Evolutionary conservation across 495 filamentous ascomycete species (phyloP).

Genomic region (Neurospora discreta): DNA sequence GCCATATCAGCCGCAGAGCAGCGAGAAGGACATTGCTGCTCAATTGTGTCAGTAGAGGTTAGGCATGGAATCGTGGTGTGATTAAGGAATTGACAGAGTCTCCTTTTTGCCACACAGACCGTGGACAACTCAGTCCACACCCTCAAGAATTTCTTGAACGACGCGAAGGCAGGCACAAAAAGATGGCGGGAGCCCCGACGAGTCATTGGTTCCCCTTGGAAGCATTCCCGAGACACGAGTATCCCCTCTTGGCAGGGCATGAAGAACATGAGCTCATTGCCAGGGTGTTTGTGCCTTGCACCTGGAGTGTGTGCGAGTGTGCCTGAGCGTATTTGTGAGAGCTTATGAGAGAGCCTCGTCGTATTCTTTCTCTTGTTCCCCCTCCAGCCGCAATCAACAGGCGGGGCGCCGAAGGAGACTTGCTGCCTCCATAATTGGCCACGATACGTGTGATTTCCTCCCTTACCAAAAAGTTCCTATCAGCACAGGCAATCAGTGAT

Average conservation of each 20-base stretch:
- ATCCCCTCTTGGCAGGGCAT: not conserved
- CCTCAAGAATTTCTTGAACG: not conserved
- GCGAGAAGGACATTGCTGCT: not conserved
- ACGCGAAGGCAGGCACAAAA: not conserved
- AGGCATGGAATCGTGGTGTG: not conserved
- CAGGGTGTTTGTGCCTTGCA: not conserved
- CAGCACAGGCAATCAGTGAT: not conserved
- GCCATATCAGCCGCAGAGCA: slow-evolving; percentile 4
- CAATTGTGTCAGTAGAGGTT: not conserved
- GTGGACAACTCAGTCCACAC: not conserved
- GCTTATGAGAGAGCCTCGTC: not conserved
- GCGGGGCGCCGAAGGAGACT: not conserved
- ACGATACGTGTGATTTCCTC: not conserved
- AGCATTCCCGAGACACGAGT: not conserved
- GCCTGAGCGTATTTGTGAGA: not conserved
- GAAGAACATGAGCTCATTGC: not conserved
- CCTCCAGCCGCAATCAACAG: not conserved
- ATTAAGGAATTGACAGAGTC: not conserved
- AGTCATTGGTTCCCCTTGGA: not conserved
- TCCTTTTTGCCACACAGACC: not conserved
- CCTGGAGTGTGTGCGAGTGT: no score
- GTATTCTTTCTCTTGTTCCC: not conserved
- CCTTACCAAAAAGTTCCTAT: not conserved
- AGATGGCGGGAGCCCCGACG: not conserved
- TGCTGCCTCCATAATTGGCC: not conserved